Evolutionary conservation across 176 grass and related monocot genomes (phyloP).

Genomic region (Oryza coarctata): DNA sequence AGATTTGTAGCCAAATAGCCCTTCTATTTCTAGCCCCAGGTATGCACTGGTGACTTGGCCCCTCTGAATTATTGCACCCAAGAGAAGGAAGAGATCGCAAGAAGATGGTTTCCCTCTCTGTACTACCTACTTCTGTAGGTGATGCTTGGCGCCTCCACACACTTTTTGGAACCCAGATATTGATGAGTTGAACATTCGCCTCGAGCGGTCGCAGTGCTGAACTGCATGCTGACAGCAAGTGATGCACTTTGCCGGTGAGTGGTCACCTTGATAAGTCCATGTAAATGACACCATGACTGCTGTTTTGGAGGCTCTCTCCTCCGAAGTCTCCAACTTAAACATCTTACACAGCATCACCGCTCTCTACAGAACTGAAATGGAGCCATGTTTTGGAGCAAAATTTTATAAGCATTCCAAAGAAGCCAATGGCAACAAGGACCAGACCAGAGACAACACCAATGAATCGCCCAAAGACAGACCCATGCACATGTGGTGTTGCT

Average conservation of each 20-base stretch:
- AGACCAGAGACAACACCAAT: not conserved
- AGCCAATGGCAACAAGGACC: not conserved
- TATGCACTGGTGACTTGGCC: not conserved
- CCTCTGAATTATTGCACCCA: constrained; percentile 29
- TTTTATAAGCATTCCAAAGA: not conserved
- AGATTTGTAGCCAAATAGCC: constrained; percentile 14
- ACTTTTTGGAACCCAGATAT: not conserved
- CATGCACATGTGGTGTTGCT: constrained; percentile 14
- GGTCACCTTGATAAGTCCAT: not conserved
- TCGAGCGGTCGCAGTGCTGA: not conserved
- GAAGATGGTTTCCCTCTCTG: constrained; percentile 27
- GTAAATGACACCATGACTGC: not conserved
- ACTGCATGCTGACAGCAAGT: not conserved
- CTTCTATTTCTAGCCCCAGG: constrained; percentile 10
- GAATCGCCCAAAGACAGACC: not conserved
- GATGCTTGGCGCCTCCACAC: not conserved
- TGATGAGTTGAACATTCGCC: not conserved
- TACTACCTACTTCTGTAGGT: not conserved
- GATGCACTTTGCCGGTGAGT: not conserved
- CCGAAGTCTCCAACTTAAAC: not conserved
- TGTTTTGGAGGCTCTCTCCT: not conserved
- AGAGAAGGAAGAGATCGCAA: not conserved
- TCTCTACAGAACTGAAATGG: not conserved
- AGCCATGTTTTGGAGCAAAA: not conserved
- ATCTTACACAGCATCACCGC: not conserved